Percentiles rank a stretch among this genome's conserved stretches.
Evolutionary conservation across 805 yeast genomes (phyloP).

Genomic region (Yarrowia sp.): DNA sequence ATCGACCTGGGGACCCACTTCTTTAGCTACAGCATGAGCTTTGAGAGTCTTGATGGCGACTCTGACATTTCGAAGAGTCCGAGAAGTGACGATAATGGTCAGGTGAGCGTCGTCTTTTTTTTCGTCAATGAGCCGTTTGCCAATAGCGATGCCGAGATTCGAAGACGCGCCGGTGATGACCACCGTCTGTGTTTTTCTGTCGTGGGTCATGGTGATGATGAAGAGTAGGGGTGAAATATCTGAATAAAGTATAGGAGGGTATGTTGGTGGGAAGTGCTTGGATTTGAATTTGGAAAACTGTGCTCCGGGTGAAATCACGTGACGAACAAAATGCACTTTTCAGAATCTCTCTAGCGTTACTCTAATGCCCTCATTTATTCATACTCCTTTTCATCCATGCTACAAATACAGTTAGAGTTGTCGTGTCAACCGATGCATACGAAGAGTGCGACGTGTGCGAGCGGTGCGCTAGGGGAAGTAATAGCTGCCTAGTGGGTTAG

Average conservation of each 20-base stretch:
- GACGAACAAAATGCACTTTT: neutral
- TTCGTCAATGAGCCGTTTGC: constrained; percentile 68
- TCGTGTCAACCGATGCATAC: neutral
- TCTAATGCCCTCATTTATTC: neutral
- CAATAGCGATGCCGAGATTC: constrained; percentile 79
- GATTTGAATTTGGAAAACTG: neutral
- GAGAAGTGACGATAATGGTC: constrained; percentile 82
- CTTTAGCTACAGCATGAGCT: constrained; percentile 34
- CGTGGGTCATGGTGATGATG: constrained; percentile 2
- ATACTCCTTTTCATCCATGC: no score
- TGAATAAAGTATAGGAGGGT: no score
- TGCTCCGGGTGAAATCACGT: neutral
- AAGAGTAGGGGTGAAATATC: neutral
- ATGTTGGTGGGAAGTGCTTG: no score
- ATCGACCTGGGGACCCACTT: constrained; percentile 61
- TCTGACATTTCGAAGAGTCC: constrained; percentile 81
- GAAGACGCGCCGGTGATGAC: constrained; percentile 25
- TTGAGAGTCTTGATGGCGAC: constrained; percentile 62
- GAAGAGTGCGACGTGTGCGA: constrained; percentile 8
- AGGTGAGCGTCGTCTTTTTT: constrained; percentile 54
- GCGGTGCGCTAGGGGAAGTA: neutral
- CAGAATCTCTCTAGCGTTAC: neutral
- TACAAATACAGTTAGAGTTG: neutral
- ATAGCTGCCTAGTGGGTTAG: neutral
- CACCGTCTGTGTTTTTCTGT: constrained; percentile 17